phyloP scores from a whole-genome alignment of 768 basidiomycete species.

The Peribolospora kevripleyi region DNA sequence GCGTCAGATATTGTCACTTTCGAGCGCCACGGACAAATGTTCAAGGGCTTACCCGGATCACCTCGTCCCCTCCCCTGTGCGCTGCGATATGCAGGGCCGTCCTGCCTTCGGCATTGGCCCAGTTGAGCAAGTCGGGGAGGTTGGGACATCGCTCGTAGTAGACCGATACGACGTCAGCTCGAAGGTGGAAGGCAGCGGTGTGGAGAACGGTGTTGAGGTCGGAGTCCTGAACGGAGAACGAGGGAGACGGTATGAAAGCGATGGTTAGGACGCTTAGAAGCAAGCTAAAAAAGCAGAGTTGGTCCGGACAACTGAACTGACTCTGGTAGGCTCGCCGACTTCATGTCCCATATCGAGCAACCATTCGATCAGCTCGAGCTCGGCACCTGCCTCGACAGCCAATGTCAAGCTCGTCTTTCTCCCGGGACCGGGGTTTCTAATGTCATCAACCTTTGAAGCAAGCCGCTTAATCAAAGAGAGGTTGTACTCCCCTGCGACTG shows the following conservation, averaged over 20 bases:
- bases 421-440: too few relatives aligned
- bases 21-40: too few relatives aligned
- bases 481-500: too few relatives aligned
- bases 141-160: background rate
- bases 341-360: conserved; percentile 11
- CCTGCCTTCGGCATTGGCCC: conserved; percentile 9
- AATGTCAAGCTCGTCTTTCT: too few relatives aligned
- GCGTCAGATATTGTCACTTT: too few relatives aligned
- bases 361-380: conserved; percentile 10
- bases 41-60: conserved; percentile 4
- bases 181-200: conserved; percentile 5
- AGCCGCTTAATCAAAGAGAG: too few relatives aligned
- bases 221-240: conserved; percentile 2
- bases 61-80: conserved; percentile 9
- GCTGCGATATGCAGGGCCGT: conserved; percentile 12
- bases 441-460: too few relatives aligned
- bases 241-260: background rate
- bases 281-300: too few relatives aligned
- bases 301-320: background rate
- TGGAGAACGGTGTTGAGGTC: conserved; percentile 11
- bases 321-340: conserved; percentile 10
- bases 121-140: conserved; percentile 9
- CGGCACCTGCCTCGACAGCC: too few relatives aligned
- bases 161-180: conserved; percentile 6
- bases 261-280: background rate